Evolutionary conservation across 345 rosid genomes (phyloP), one percentile per base, ranked within the genome.

Genomic region (Cardiospermum halicacabum): DNA sequence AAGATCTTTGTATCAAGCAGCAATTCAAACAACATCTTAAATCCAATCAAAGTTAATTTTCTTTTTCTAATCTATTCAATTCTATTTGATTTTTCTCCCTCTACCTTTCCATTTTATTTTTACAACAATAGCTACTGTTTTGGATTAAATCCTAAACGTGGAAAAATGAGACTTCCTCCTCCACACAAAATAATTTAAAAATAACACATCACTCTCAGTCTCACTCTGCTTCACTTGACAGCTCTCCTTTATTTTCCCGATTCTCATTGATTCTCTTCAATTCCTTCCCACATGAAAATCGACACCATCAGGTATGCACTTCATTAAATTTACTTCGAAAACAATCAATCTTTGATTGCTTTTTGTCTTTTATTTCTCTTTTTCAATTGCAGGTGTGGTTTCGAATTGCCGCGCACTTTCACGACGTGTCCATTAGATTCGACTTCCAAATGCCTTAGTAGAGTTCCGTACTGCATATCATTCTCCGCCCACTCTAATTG

Each of bases 401-500:
- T 77, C 27, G 82, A 79, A 60, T 64, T 73, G 34, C 63, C 66
- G 39, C 77, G 78, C 72, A 78, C 61, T 67, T 68, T 79, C 53
- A 73, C 54, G 61, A 25, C 69, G 7, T 63, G 9, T 1, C 39
- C 39, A 4, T 34, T 71, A 56, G 72, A 72, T 67, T 60, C 60
- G 71, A 47, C 39, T 34, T 4, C 39, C 6, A 34, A 67, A 42
- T 68, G 65, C 54, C n/a, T 30, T 56, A 72, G 12, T 36, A 74
- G 43, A 68, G 21, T 69, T 55, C 65, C 68, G 7, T 56, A 5
- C 56, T 62, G 56, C 16, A 45, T 60, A 56, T 58, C 58, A 58
- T 42, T 53, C 36, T 56, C 39, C 39, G 39, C 74, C 71, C 59
- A 40, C 8, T 30, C 60, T 69, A 62, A 25, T 8, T 28, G 56